Evolutionary conservation across 768 basidiomycete genomes (phyloP).

Genomic region (Lactarius sanguifluus): DNA sequence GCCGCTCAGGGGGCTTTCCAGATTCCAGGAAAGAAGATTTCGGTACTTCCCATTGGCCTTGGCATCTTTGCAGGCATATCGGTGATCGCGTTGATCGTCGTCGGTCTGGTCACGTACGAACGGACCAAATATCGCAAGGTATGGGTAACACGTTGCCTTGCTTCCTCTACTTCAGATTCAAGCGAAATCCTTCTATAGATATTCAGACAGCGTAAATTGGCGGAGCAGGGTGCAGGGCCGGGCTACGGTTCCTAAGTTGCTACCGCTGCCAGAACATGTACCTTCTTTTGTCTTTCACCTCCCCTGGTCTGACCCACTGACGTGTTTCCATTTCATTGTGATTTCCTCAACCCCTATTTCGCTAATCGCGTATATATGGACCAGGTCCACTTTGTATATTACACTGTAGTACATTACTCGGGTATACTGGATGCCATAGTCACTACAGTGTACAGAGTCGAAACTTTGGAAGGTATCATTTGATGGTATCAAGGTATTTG

Average conservation of each 20-base stretch:
- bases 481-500: slow-evolving; percentile 5
- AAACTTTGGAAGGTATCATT: neutral
- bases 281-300: neutral
- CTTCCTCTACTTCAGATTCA: slow-evolving; percentile 8
- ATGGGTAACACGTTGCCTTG: slow-evolving; percentile 31
- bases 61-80: slow-evolving; percentile 85
- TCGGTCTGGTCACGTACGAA: slow-evolving; percentile 84
- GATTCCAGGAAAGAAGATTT: slow-evolving; percentile 70
- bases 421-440: neutral
- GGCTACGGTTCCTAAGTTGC: slow-evolving; percentile 47
- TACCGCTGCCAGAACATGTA: neutral
- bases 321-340: neutral
- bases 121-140: slow-evolving; percentile 86
- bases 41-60: slow-evolving; percentile 79
- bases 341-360: neutral
- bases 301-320: neutral
- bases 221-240: slow-evolving; percentile 56
- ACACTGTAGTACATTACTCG: slow-evolving; percentile 1
- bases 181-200: slow-evolving; percentile 32
- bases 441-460: neutral
- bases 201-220: slow-evolving; percentile 73
- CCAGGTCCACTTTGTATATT: slow-evolving; percentile 15
- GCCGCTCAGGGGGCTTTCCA: slow-evolving; percentile 45
- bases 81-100: slow-evolving; percentile 76
- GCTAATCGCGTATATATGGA: neutral